Base-by-base conservation (phyloP, 345 rosid species). In the Eucalyptus regnans region DNA sequence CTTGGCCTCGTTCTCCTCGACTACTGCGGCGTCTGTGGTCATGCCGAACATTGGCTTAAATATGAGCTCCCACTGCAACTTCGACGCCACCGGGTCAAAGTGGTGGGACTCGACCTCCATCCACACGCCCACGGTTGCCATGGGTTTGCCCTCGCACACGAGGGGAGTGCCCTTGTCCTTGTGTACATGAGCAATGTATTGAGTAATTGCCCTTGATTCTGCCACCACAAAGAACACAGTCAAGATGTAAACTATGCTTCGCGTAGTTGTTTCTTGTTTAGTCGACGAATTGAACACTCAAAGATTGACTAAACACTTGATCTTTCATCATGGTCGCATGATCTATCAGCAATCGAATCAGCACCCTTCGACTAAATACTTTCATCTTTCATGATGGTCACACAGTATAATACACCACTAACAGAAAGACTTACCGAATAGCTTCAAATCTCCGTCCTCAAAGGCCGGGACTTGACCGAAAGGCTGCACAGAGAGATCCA, bases 131-230 rank as follows among this genome's bases (percentile, higher is more conserved):
- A 93, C 12, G 41, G 87, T 58, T 6, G 95, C 91, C 89, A 87
- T 49, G 87, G 88, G 52, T 92, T 91, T 90, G 86, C 93, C 93
- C 3, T 88, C 86, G 88, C 89, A 60, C 23, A 94, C 46, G 58
- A 97, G 93, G 25, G 92, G 48, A 18, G 96, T 94, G 52, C 99
- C 99, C 89, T 95, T 94, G 79, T 90, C 93, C 10, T 90, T 22
- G 51, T 91, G 91, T 60, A 88, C 88, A 25, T 92, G 91, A 71
- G 95, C 95, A 5, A 97, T 88, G 92, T 97, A 92, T 46, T 90
- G 90, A 31, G 95, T 94, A 27, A 95, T 94, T 46, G 99, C 99
- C 93, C 98, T 96, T 79, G 99, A 97, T 89, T 97, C 98, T 97
- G 93, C 86, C 48, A 92, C 81, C 33, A 20, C 41, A 87, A 88